These are phyloP conservation scores for Ulota crispa DNA, from an alignment of 225 moss, liverwort and hornwort species.

Conservation along the genomic window DNA sequence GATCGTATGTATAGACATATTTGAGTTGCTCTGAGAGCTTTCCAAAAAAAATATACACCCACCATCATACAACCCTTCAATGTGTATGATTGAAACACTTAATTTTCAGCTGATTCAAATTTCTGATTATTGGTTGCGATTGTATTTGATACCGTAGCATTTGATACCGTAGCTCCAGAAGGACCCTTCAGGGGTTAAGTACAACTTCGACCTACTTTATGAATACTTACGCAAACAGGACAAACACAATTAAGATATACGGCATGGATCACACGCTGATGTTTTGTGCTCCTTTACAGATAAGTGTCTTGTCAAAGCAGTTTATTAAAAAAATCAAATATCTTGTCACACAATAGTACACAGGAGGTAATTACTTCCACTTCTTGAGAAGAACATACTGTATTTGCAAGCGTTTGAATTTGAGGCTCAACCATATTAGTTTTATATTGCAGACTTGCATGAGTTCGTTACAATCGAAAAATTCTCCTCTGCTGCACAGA, in stretches of 20 bases:
- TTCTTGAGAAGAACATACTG: neutral
- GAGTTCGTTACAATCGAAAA: neutral
- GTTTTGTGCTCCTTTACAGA: slow-evolving; percentile 16
- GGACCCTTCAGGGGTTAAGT: no score
- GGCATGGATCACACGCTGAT: neutral
- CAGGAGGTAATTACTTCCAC: neutral
- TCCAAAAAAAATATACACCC: no score
- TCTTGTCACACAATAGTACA: neutral
- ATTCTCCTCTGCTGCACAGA: neutral
- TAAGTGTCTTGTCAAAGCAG: neutral
- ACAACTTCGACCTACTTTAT: neutral
- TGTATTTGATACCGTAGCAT: no score
- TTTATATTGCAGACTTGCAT: no score
- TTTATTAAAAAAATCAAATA: neutral
- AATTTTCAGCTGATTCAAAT: no score
- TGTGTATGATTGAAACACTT: no score
- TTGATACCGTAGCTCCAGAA: no score
- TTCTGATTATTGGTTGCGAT: no score
- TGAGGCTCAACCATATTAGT: neutral
- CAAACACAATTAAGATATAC: neutral
- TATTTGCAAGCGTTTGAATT: neutral
- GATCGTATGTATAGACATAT: no score
- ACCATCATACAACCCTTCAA: no score
- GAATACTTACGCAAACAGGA: neutral
- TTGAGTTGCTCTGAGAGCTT: no score